Evolutionary conservation across 192 early-diverging fungal species (phyloP).

Genomic region (Mortierella antarctica): DNA sequence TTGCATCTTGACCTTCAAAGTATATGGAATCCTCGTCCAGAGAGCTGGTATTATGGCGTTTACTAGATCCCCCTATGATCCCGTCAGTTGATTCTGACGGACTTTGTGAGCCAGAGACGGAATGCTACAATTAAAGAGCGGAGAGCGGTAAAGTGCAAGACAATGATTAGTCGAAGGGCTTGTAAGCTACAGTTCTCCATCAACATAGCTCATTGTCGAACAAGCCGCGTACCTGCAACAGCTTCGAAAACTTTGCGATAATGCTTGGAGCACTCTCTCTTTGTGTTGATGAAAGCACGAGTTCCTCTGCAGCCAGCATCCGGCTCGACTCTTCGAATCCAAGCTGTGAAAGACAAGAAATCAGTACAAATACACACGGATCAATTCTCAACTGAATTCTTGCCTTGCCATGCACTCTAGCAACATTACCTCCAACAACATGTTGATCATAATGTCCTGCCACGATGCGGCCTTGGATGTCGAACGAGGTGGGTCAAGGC

Average conservation of each 20-base stretch:
- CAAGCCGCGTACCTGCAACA: slow-evolving; percentile 31
- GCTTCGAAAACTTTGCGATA: slow-evolving; percentile 23
- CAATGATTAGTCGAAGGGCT: not conserved
- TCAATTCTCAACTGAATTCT: not conserved
- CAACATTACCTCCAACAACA: slow-evolving; percentile 33
- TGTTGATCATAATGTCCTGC: slow-evolving; percentile 36
- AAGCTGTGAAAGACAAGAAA: slow-evolving; percentile 7
- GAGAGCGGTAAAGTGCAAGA: no score
- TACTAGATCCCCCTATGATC: slow-evolving; percentile 13
- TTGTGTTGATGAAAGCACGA: slow-evolving; percentile 33
- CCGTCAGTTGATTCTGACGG: not conserved
- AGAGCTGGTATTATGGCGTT: slow-evolving; percentile 11
- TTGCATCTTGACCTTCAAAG: slow-evolving; percentile 12
- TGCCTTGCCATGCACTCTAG: not conserved
- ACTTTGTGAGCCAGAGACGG: not conserved
- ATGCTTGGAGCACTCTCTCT: slow-evolving; percentile 22
- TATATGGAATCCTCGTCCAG: slow-evolving; percentile 4
- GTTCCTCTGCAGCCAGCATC: slow-evolving; percentile 45
- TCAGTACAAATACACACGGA: not conserved
- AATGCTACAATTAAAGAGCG: slow-evolving; percentile 5
- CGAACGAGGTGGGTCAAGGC: no score
- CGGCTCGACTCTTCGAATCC: slow-evolving; percentile 42
- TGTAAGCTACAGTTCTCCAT: no score
- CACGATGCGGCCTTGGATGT: slow-evolving; percentile 1
- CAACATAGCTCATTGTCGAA: not conserved